These are phyloP conservation scores for Pugionium dolabratum DNA, from an alignment of 345 rosid genomes.

Conservation along the genomic window DNA sequence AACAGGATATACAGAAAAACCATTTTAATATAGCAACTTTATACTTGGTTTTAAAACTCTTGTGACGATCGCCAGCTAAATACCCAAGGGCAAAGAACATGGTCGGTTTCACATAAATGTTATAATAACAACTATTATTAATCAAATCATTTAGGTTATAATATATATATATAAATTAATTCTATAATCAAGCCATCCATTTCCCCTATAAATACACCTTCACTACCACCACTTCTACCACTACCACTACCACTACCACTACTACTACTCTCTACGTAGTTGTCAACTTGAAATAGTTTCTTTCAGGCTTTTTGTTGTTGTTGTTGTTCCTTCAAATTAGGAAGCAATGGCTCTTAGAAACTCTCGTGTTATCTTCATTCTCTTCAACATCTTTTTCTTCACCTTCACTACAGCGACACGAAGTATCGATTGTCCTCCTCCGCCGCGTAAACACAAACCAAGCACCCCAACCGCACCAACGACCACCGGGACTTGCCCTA, in stretches of 20 bases:
- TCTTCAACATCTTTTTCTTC: conserved; percentile 56
- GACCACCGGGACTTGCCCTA: conserved; percentile 40
- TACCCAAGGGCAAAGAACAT: conserved; percentile 28
- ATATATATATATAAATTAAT: neutral
- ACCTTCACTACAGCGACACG: conserved; percentile 49
- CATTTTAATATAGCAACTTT: conserved; percentile 22
- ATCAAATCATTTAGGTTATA: conserved; percentile 19
- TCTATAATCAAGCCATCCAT: conserved; percentile 4
- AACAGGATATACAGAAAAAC: conserved; percentile 3
- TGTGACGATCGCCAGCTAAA: conserved; percentile 33
- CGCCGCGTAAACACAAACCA: conserved; percentile 31
- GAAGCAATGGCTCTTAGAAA: conserved; percentile 47
- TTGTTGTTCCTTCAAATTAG: neutral
- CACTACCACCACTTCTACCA: conserved; percentile 18
- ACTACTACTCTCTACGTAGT: conserved; percentile 24
- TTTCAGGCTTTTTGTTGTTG: neutral
- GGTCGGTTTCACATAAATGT: conserved; percentile 29
- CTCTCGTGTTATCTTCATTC: conserved; percentile 53
- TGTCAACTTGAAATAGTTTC: conserved; percentile 27
- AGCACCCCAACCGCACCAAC: conserved; percentile 21
- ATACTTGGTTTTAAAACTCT: conserved; percentile 20
- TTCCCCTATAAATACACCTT: conserved; percentile 29
- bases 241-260: conserved; percentile 24
- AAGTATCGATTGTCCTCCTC: conserved; percentile 50
- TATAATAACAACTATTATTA: conserved; percentile 15